Evolutionary conservation across 345 rosid genomes (phyloP).

Genomic region (Gossypium raimondii): DNA sequence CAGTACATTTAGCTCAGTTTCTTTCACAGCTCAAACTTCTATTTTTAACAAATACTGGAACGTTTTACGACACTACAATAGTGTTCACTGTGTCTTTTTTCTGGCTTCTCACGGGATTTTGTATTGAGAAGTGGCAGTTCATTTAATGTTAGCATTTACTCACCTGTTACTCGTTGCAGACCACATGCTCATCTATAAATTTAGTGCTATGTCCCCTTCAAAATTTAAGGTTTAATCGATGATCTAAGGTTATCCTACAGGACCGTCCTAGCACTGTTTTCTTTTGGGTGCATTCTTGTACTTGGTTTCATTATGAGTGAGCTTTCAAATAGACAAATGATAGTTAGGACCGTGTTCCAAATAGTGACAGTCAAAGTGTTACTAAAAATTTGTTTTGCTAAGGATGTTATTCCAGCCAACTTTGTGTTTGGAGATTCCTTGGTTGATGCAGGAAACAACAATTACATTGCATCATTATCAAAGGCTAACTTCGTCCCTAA

Average conservation of each 20-base stretch:
- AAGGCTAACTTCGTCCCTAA: slow-evolving; percentile 61
- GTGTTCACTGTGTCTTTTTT: not conserved
- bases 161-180: not conserved
- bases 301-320: slow-evolving; percentile 16
- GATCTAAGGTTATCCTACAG: not conserved
- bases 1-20: no score
- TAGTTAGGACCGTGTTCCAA: not conserved
- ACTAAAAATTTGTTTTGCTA: slow-evolving; percentile 19
- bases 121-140: not conserved
- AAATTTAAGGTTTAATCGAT: not conserved
- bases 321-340: not conserved
- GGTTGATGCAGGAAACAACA: slow-evolving; percentile 77
- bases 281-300: not conserved
- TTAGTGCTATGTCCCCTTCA: not conserved
- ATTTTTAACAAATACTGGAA: not conserved
- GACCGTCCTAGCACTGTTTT: not conserved
- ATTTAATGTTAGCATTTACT: not conserved
- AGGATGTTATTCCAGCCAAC: slow-evolving; percentile 31
- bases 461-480: slow-evolving; percentile 58
- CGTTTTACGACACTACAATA: not conserved
- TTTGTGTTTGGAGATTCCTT: slow-evolving; percentile 79
- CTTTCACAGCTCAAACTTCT: not conserved
- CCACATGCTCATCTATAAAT: slow-evolving; percentile 8
- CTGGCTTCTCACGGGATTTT: not conserved
- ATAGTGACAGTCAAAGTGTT: slow-evolving; percentile 14